Evolutionary conservation across 768 basidiomycete genomes (phyloP).

Genomic region (Crepidotus variabilis): DNA sequence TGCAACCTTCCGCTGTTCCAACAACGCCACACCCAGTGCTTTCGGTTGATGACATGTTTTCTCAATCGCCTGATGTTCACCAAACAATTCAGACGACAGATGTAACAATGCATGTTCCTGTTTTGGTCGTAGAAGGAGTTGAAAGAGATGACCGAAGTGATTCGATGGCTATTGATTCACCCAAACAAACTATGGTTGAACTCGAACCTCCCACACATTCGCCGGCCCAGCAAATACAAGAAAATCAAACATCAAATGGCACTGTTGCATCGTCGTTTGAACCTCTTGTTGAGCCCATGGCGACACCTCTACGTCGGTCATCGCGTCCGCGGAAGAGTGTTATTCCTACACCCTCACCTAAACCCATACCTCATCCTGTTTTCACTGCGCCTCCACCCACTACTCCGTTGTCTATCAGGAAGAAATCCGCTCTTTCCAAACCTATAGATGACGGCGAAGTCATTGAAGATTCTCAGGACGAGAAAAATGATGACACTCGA

Average conservation of each 20-base stretch:
- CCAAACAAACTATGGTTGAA: not conserved
- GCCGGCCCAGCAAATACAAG: not conserved
- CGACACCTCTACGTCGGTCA: slow-evolving; percentile 33
- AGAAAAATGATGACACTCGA: slow-evolving; percentile 9
- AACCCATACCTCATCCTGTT: slow-evolving; percentile 5
- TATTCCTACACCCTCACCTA: slow-evolving; percentile 21
- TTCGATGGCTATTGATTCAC: slow-evolving; percentile 1
- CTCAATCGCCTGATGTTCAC: slow-evolving; percentile 11
- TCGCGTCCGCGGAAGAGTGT: slow-evolving; percentile 35
- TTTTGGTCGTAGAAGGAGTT: not conserved
- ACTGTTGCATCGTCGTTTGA: not conserved
- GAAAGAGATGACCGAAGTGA: not conserved
- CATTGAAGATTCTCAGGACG: slow-evolving; percentile 18
- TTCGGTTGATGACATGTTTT: slow-evolving; percentile 26
- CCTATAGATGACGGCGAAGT: slow-evolving; percentile 11
- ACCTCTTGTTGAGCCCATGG: slow-evolving; percentile 1
- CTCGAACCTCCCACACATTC: not conserved
- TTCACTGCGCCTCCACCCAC: slow-evolving; percentile 13
- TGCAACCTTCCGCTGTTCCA: not conserved
- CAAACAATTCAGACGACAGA: not conserved
- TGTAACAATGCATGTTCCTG: not conserved
- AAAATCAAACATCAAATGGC: not conserved
- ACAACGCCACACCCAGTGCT: slow-evolving; percentile 2
- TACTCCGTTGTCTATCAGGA: slow-evolving; percentile 20
- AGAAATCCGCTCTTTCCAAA: slow-evolving; percentile 8